phyloP scores from a whole-genome alignment of 305 asterid species.

The Fraxinus paxiana region DNA sequence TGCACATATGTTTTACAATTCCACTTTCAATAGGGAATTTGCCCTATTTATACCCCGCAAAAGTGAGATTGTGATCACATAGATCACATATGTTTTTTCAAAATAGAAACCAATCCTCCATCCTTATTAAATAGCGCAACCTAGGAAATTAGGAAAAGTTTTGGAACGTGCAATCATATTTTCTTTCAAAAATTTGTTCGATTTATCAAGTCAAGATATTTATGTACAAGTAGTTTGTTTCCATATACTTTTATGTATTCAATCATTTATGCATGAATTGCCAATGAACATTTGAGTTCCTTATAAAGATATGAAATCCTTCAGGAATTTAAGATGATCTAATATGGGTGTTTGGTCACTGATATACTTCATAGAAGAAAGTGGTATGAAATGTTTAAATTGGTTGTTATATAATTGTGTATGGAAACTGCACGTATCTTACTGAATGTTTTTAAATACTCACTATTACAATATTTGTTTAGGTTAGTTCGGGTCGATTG shows the following conservation, averaged over 20 bases:
- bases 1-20: neutral
- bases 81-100: too few species aligned
- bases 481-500: neutral
- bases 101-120: neutral
- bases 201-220: neutral
- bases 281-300: neutral
- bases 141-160: neutral
- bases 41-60: neutral
- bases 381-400: too few species aligned
- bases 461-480: neutral
- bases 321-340: neutral
- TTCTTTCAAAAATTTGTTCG: neutral
- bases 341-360: neutral
- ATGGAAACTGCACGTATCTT: too few species aligned
- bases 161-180: neutral
- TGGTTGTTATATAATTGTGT: neutral
- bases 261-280: neutral
- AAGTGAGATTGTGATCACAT: neutral
- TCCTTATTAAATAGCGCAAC: neutral
- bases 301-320: neutral
- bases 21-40: neutral
- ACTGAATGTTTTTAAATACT: neutral
- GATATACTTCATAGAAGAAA: neutral
- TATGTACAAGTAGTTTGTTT: neutral
- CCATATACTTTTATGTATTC: neutral